Conservation (phyloP, 2,329 filamentous ascomycete genomes). For the Penicillium griseofulvum region DNA sequence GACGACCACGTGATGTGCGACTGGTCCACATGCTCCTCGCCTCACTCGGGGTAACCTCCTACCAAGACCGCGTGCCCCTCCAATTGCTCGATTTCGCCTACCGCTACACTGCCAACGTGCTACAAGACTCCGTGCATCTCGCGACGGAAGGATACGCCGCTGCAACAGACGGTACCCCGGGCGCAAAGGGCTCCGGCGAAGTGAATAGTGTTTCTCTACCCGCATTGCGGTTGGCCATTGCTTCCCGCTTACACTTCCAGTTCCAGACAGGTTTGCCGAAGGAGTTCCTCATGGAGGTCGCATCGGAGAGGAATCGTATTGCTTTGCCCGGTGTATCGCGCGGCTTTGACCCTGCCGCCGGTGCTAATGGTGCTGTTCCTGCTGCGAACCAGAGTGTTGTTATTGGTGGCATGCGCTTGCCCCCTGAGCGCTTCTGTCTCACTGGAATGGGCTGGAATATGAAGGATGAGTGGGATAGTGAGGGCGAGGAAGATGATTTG, state of each 20-base stretch:
- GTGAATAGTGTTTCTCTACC: slow-evolving; percentile 55
- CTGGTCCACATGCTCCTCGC: slow-evolving; percentile 52
- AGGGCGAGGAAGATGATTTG: slow-evolving; percentile 48
- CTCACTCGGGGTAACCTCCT: slow-evolving; percentile 49
- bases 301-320: slow-evolving; percentile 54
- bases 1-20: slow-evolving; percentile 50
- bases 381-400: slow-evolving; percentile 35
- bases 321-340: slow-evolving; percentile 55
- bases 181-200: slow-evolving; percentile 42
- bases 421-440: slow-evolving; percentile 61
- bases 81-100: slow-evolving; percentile 55
- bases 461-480: slow-evolving; percentile 58
- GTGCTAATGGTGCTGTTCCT: slow-evolving; percentile 21
- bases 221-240: slow-evolving; percentile 60
- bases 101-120: slow-evolving; percentile 53
- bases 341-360: slow-evolving; percentile 40
- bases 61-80: slow-evolving; percentile 53
- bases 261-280: slow-evolving; percentile 60
- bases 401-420: slow-evolving; percentile 56
- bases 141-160: slow-evolving; percentile 51
- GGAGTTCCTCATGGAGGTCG: slow-evolving; percentile 60
- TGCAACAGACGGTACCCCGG: slow-evolving; percentile 29
- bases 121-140: slow-evolving; percentile 54
- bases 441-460: slow-evolving; percentile 57
- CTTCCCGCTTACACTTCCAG: slow-evolving; percentile 58